phyloP scores from a whole-genome alignment of 148 eudicot species.

The Rheum nobile region DNA sequence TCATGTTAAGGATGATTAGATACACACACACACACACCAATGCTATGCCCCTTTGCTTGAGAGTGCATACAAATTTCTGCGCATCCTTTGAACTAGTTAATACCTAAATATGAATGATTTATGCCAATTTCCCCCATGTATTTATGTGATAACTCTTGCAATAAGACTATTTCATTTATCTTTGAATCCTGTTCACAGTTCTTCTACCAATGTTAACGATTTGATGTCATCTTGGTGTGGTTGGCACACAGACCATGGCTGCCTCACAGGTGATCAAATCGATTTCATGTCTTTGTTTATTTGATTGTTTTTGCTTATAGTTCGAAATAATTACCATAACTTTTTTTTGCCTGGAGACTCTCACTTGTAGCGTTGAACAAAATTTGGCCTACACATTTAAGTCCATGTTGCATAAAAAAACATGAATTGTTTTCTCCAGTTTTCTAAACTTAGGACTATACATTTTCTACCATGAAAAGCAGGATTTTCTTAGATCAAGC shows the following conservation, averaged over 20 bases:
- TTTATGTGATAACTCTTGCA: neutral
- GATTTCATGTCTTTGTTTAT: neutral
- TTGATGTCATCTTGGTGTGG: constrained; percentile 95
- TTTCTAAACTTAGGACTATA: neutral
- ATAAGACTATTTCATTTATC: neutral
- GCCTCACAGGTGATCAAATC: constrained; percentile 62
- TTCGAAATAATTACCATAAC: neutral
- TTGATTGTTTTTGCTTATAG: neutral
- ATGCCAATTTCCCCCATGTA: neutral
- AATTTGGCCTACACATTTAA: too few species aligned
- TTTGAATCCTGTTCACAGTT: constrained; percentile 28
- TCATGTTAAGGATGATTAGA: neutral
- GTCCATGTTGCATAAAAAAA: neutral
- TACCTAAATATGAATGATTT: neutral
- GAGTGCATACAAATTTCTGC: neutral
- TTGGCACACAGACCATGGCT: constrained; percentile 98
- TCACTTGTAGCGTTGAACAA: too few species aligned
- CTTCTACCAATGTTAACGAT: constrained; percentile 26
- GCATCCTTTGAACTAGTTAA: neutral
- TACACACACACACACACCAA: neutral
- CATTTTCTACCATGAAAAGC: neutral
- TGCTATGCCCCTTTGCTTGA: neutral
- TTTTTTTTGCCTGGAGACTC: too few species aligned
- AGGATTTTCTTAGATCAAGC: neutral
- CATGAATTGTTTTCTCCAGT: neutral